phyloP scores from a whole-genome alignment of 75 land plant species.

The Cupressus sempervirens region DNA sequence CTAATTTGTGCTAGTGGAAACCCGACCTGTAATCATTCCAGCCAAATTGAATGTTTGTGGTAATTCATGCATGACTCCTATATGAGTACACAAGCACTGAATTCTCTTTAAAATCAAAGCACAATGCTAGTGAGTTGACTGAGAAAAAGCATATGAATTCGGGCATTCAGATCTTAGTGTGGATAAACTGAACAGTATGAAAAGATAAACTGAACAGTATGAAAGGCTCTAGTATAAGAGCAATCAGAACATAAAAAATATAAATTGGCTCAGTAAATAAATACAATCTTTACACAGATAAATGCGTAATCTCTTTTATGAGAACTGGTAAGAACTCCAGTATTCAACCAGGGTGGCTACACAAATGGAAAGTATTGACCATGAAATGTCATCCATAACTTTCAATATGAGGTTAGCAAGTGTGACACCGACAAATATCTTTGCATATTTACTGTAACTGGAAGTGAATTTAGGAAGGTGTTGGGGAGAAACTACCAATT shows the following conservation, averaged over 20 bases:
- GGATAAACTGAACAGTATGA: neutral
- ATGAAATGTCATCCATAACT: neutral
- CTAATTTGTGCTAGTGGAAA: neutral
- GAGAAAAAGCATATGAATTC: neutral
- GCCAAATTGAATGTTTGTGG: neutral
- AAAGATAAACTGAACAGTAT: neutral
- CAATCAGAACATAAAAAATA: neutral
- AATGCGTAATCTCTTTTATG: neutral
- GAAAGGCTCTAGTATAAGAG: neutral
- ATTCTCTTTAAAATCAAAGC: neutral
- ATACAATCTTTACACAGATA: neutral
- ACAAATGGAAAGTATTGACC: neutral
- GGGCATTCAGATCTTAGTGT: neutral
- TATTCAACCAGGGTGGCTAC: neutral
- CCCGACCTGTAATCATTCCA: neutral
- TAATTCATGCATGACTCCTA: neutral
- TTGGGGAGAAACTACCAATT: neutral
- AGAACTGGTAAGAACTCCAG: neutral
- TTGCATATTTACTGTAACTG: neutral
- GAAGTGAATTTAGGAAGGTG: neutral
- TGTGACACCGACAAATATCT: neutral
- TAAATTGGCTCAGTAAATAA: neutral
- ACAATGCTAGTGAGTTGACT: neutral
- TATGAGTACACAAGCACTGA: neutral
- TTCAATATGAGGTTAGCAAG: neutral